Conservation (phyloP, 2,329 filamentous ascomycete species). For the Penicillium corylophilum region DNA sequence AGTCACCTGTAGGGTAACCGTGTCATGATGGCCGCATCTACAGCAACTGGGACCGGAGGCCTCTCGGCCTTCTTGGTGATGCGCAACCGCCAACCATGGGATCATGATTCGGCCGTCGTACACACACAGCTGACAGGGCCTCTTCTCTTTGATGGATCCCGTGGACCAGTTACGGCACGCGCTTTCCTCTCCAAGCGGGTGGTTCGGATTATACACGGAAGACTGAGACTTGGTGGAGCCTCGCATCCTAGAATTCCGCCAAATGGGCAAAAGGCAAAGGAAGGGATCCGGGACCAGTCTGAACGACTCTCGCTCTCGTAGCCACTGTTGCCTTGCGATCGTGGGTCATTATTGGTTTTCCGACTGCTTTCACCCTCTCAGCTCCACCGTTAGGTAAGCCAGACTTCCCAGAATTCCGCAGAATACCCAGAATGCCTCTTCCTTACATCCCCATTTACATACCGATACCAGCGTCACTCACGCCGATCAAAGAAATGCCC, state of each 20-base stretch:
- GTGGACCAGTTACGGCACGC: neutral
- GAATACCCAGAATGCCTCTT: conserved; percentile 1
- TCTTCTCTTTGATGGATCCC: neutral
- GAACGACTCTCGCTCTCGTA: no score
- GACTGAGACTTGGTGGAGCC: conserved; percentile 18
- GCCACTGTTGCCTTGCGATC: conserved; percentile 2
- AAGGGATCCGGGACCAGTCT: conserved; percentile 8
- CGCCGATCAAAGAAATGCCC: conserved; percentile 13
- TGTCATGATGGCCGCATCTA: conserved; percentile 18
- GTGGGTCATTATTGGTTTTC: neutral
- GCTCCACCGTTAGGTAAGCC: neutral
- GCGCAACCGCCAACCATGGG: conserved; percentile 2
- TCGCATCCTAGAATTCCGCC: conserved; percentile 21
- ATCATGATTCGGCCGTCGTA: conserved; percentile 2
- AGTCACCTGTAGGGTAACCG: conserved; percentile 18
- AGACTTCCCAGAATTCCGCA: no score
- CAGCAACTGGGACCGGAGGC: neutral
- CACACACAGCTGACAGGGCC: neutral
- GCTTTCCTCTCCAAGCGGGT: conserved; percentile 7
- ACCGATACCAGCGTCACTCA: conserved; percentile 11
- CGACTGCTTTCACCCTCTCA: neutral
- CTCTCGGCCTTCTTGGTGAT: neutral
- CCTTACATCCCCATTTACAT: no score
- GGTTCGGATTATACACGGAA: conserved; percentile 24
- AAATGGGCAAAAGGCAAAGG: conserved; percentile 1